Evolutionary conservation across 768 basidiomycete genomes (phyloP).

Genomic region (Termitomyces bulborhizus): DNA sequence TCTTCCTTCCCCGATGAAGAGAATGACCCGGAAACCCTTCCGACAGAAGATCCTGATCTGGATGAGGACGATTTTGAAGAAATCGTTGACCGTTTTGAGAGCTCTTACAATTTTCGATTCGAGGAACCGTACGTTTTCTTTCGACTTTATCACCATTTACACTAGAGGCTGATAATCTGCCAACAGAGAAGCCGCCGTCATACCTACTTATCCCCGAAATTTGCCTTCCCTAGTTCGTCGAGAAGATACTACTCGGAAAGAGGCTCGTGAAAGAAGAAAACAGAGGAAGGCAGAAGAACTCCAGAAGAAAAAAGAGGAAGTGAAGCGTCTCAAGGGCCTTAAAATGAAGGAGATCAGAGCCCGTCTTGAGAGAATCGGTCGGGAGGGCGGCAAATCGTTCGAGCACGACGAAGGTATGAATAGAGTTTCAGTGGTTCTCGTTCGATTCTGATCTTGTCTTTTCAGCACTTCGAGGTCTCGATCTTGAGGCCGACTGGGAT

Average conservation of each 20-base stretch:
- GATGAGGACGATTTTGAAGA: constrained; percentile 83
- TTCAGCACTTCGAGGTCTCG: constrained; percentile 60
- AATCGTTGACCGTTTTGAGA: constrained; percentile 86
- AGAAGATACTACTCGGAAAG: constrained; percentile 73
- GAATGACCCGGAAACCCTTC: constrained; percentile 15
- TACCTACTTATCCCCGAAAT: constrained; percentile 73
- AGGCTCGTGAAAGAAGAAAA: constrained; percentile 73
- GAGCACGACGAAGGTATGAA: constrained; percentile 30
- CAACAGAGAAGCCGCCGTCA: constrained; percentile 54
- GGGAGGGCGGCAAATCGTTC: constrained; percentile 57
- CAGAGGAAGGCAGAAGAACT: constrained; percentile 77
- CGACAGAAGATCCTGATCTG: constrained; percentile 23
- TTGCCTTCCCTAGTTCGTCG: constrained; percentile 60
- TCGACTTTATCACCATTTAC: constrained; percentile 5
- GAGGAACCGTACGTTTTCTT: constrained; percentile 77
- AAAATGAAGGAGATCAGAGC: constrained; percentile 76
- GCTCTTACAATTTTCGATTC: constrained; percentile 96
- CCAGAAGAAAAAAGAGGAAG: constrained; percentile 69
- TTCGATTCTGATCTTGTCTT: neutral
- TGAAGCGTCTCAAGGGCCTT: constrained; percentile 74
- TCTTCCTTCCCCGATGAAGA: constrained; percentile 18
- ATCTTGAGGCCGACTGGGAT: constrained; percentile 93
- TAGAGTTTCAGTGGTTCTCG: neutral
- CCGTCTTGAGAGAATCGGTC: constrained; percentile 68
- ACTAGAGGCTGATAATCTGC: neutral